A percentile compares a stretch with the other conserved stretches of the same genome.
Evolutionary conservation across 495 filamentous ascomycete genomes (phyloP).

Genomic region (Xylaria sp.): DNA sequence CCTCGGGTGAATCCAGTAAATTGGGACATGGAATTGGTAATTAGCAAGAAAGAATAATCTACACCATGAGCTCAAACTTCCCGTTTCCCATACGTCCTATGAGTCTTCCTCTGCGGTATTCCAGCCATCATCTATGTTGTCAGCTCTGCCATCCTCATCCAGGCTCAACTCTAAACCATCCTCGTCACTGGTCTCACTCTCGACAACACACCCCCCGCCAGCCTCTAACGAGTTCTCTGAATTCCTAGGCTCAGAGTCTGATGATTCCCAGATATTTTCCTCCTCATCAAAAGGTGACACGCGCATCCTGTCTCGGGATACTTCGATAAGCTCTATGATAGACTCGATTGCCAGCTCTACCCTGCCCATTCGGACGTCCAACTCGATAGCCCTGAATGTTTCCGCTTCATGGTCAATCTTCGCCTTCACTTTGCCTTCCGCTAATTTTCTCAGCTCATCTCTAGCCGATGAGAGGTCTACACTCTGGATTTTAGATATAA

Average conservation of each 20-base stretch:
- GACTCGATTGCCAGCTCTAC: constrained; percentile 15
- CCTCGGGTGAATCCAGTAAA: not conserved
- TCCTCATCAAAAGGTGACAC: constrained; percentile 10
- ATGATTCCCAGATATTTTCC: not conserved
- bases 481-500: not conserved
- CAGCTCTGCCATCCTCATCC: not conserved
- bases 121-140: not conserved
- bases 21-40: not conserved
- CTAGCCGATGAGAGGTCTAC: not conserved
- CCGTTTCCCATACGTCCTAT: not conserved
- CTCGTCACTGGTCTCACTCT: not conserved
- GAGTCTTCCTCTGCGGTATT: constrained; percentile 3
- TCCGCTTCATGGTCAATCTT: constrained; percentile 16
- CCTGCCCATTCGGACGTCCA: constrained; percentile 8
- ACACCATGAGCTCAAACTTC: not conserved
- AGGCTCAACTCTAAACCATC: not conserved
- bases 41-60: not conserved
- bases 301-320: not conserved
- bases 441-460: not conserved
- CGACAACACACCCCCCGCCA: not conserved
- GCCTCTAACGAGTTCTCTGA: not conserved
- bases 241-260: not conserved
- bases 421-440: constrained; percentile 9
- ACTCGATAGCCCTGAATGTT: constrained; percentile 15
- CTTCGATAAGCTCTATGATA: constrained; percentile 8